Conservation (phyloP, 2,329 filamentous ascomycete genomes). For the Xylaria sp. region DNA sequence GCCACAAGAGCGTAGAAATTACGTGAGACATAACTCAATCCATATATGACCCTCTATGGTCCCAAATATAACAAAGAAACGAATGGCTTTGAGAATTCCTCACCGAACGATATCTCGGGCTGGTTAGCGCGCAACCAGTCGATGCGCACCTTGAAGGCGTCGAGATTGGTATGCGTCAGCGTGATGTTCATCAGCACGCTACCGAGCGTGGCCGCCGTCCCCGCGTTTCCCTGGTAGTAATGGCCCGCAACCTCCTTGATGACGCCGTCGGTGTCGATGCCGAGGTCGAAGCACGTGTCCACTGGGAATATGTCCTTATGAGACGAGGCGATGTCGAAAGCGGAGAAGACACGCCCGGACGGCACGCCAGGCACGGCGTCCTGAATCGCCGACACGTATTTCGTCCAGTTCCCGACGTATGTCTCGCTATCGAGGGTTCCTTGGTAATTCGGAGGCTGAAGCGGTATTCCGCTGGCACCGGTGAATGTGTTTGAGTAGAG, state of each 20-base stretch:
- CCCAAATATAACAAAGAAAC: not conserved
- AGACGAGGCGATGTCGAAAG: constrained; percentile 49
- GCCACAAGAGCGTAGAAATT: not conserved
- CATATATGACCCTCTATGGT: not conserved
- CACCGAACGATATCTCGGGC: constrained; percentile 47
- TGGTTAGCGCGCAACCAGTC: constrained; percentile 48
- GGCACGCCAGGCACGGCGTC: constrained; percentile 43
- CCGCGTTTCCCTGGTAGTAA: constrained; percentile 51
- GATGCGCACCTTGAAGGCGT: constrained; percentile 47
- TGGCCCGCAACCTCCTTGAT: constrained; percentile 53
- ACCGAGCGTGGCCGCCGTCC: constrained; percentile 45
- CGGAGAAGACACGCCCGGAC: constrained; percentile 49
- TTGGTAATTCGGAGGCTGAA: constrained; percentile 50
- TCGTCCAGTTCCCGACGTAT: constrained; percentile 52
- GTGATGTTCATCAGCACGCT: constrained; percentile 47
- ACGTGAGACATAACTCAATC: not conserved
- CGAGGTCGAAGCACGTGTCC: constrained; percentile 47
- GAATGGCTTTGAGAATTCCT: not conserved
- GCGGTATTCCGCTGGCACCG: constrained; percentile 42
- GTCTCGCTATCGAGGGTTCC: constrained; percentile 49
- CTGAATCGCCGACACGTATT: constrained; percentile 48
- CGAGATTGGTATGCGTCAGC: constrained; percentile 45
- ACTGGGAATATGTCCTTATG: constrained; percentile 46
- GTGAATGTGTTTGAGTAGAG: constrained; percentile 46
- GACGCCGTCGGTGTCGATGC: constrained; percentile 48